Base-by-base conservation (phyloP, 225 moss, liverwort and hornwort genomes). In the Pseudisothecium myosuroides region DNA sequence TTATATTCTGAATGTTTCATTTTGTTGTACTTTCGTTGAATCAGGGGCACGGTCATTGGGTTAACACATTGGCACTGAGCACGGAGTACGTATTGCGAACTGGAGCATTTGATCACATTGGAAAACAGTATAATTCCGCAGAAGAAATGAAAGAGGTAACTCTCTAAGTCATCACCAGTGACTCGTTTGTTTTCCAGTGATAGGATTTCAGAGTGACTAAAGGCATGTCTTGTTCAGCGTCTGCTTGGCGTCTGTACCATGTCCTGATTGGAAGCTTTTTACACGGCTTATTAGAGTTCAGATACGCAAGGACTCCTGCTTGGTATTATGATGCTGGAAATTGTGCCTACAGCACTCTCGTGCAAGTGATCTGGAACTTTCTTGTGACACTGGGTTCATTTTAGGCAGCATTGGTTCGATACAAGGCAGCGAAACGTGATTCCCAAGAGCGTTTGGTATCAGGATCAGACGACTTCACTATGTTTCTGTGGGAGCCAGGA, bases 11-110 rank as follows among this genome's bases (percentile, higher is more conserved):
- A 72, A 61, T 36, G 76, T 87, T 69, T 80, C 60, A 54, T 77
- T 32, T 87, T 61, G 56, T 32, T 34, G 23, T 68, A 62, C 43
- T 58, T 86, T 64, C 59, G 12, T 76, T 72, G 86, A 74, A 66
- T 82, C 82, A 96, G 96, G 98, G 98, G 60, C 98, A 99, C 87
- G 98, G 97, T 55, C 98, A 99, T 86, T 99, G 98, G 98, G 98
- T 99, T 45, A 99, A 99, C 49, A 96, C 96, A 62, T 93, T 99
- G 55, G 98, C 98, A 66, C 92, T 99, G 82, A 99, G 98, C 94
- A 97, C 96, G 34, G 98, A 97, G 74, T 95, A 97, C 87, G 95
- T 96, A 77, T 88, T 99, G 86, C 91, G 96, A 83, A 97, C 96
- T 69, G 98, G 98, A 80, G 94, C 98, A 74, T 96, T 92, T 86